Evolutionary conservation across 148 eudicot genomes (phyloP), one percentile per base, ranked within the genome.

Genomic region (Simmondsia chinensis): DNA sequence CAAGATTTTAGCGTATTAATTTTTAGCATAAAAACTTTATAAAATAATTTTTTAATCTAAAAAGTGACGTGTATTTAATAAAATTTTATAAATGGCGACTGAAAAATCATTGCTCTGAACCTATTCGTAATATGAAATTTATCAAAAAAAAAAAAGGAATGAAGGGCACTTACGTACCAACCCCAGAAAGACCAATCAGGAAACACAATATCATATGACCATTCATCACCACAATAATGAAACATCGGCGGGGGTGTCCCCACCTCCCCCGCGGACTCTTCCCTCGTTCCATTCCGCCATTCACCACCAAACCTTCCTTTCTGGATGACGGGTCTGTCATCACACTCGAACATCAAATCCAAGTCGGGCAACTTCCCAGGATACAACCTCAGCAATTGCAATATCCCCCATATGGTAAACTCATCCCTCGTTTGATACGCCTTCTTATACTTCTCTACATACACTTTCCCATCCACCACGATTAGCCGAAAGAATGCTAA

Each of bases 111-210:
- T n/a, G n/a, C n/a, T n/a, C n/a, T n/a, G n/a, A n/a, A n/a, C n/a
- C n/a, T n/a, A n/a, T n/a, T n/a, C n/a, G n/a, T n/a, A n/a, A n/a
- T n/a, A n/a, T n/a, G n/a, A 20, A 20, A 17, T 2, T 1, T 1
- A 40, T 1, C 14, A 19, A 28, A 17, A 6, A 10, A 9, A 2
- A 33, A 33, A n/a, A 10, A 29, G 15, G 6, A 31, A 16, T 2
- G 2, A 19, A 34, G 39, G 17, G 37, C 13, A 17, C n/a, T 30
- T 62, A n/a, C n/a, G n/a, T 72, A 72, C 77, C 77, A 76, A 42
- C 82, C 77, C 82, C 77, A 76, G 36, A 76, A 76, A 7, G 74
- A 71, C 77, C 77, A 76, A 27, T 76, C 83, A 3, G 83, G 83
- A 12, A 72, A 76, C 12, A 51, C 48, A 26, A 76, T 59, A 50